Evolutionary conservation across 2,329 filamentous ascomycete genomes (phyloP), one percentile per base, ranked within the genome.

Genomic region (Coleophoma eucalyptorum): DNA sequence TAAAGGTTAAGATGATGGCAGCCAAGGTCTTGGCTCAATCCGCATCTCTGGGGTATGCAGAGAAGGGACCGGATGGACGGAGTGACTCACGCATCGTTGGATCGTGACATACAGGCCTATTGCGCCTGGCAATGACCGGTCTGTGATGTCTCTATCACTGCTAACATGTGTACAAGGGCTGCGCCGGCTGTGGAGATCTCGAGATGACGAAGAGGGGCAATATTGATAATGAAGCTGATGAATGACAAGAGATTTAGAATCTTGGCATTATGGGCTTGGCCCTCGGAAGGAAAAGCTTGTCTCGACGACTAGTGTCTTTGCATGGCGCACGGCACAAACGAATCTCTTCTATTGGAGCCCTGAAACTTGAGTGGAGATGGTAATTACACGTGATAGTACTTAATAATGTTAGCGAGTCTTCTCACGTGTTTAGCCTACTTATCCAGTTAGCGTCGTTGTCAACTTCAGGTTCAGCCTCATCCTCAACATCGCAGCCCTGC

Each of bases 101-200:
- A 15, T 20, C 12, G 18, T 43, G n/a, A 26, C 33, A 33, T 31
- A 37, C 51, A 43, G 42, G 51, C 43, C 37, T 52, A 35, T 42
- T 34, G 37, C 43, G 34, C 31, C 37, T 44, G 50, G 46, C 26
- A 35, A 37, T n/a, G 33, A 31, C 19, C 18, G n/a, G 42, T 44
- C 13, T 11, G 26, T 26, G 26, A 8, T 5, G 10, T 26, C 26
- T 26, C 26, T 26, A 6, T 26, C 26, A 26, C 26, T 26, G 5
- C 26, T 26, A 32, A 44, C 42, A 44, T 44, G 42, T 44, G 42
- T 44, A 44, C 42, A 13, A n/a, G 42, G 5, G 26, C 26, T 26
- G 26, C 26, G 26, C 26, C 26, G 26, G 26, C 26, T 26, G 26
- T 26, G 26, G 26, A 5, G 26, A 7, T 8, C 26, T 26, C 26